A percentile compares a stretch with the other conserved stretches of the same genome.
Conservation (phyloP, 371 early-diverging fungal species). For the Polyrhizophydium stewartii region DNA sequence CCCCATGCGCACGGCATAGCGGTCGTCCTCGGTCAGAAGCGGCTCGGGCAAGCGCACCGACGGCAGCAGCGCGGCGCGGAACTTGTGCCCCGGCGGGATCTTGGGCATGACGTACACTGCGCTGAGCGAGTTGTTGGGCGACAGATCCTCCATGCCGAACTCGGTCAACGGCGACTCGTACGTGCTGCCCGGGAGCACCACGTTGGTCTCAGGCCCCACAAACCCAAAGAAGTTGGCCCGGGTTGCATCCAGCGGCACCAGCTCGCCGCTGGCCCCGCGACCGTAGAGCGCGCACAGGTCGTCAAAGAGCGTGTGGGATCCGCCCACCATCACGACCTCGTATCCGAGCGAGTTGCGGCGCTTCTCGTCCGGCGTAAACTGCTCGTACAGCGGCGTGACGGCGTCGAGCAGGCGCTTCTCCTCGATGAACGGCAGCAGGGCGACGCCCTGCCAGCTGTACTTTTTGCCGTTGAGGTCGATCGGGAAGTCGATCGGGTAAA, state of each 20-base stretch:
- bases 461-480: constrained; percentile 98
- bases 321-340: constrained; percentile 67
- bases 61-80: constrained; percentile 21
- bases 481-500: constrained; percentile 90
- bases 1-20: constrained; percentile 13
- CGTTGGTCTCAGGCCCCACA: constrained; percentile 58
- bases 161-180: constrained; percentile 62
- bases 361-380: constrained; percentile 70
- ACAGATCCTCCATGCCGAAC: constrained; percentile 27
- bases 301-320: constrained; percentile 62
- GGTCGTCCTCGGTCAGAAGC: constrained; percentile 26
- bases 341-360: constrained; percentile 72
- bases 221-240: constrained; percentile 59
- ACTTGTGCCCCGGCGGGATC: constrained; percentile 15
- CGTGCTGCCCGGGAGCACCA: constrained; percentile 67
- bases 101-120: constrained; percentile 36
- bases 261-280: constrained; percentile 25
- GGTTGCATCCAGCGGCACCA: constrained; percentile 52
- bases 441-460: constrained; percentile 97
- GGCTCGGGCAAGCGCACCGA: constrained; percentile 18
- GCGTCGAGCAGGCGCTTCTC: constrained; percentile 74
- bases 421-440: constrained; percentile 91
- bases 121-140: constrained; percentile 27
- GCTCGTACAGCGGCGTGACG: constrained; percentile 62
- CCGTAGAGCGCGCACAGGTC: constrained; percentile 50